These are phyloP conservation scores for Cucumis hystrix DNA, from an alignment of 306 rosid genomes.

Conservation along the genomic window DNA sequence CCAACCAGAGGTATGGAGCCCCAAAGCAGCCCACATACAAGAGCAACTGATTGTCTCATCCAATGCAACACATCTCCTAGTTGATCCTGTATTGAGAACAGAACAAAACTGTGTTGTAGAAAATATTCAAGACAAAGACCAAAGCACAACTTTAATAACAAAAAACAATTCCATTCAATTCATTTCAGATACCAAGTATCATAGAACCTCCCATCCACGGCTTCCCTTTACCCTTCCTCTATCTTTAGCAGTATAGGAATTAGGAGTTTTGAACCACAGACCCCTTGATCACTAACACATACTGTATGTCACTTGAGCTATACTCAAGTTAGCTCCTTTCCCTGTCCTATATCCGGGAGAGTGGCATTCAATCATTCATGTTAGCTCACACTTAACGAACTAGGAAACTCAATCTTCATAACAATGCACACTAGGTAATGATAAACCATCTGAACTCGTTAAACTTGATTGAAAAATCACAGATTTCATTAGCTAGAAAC, in stretches of 20 bases:
- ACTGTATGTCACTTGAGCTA: no score
- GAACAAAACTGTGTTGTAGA: not conserved
- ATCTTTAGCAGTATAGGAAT: not conserved
- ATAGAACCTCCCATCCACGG: not conserved
- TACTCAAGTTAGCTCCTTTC: no score
- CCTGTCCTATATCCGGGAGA: not conserved
- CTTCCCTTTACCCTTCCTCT: not conserved
- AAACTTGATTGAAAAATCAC: not conserved
- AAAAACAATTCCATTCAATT: not conserved
- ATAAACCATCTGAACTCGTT: not conserved
- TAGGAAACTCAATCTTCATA: not conserved
- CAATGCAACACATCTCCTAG: constrained; percentile 95
- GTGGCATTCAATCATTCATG: not conserved
- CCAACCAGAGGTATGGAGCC: constrained; percentile 87
- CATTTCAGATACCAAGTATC: not conserved
- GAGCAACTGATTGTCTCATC: constrained; percentile 76
- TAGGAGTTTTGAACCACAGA: no score
- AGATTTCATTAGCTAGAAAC: not conserved
- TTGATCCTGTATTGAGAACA: constrained; percentile 34
- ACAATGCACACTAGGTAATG: not conserved
- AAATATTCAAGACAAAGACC: not conserved
- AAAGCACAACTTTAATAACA: not conserved
- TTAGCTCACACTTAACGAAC: no score
- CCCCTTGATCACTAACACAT: no score
- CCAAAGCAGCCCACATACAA: constrained; percentile 73